These are phyloP conservation scores for Herpetospermum pedunculosum DNA, from an alignment of 306 rosid genomes.

Conservation along the genomic window DNA sequence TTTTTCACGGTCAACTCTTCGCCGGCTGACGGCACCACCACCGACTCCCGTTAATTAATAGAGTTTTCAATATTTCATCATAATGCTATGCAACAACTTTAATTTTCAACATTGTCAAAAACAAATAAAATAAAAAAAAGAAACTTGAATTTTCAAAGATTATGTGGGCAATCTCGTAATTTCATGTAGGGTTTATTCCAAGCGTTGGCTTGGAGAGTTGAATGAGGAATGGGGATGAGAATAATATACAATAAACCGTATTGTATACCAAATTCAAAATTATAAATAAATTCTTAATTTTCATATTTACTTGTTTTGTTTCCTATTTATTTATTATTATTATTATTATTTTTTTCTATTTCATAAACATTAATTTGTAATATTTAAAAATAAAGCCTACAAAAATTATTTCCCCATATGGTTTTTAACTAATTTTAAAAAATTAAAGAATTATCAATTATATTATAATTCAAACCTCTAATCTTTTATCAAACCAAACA, in stretches of 20 bases:
- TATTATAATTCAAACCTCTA: no score
- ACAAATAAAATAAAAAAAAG: no score
- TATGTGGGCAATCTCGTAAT: constrained; percentile 4
- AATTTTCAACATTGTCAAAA: no score
- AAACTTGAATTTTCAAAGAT: not conserved
- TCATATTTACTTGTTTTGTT: not conserved
- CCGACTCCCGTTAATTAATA: not conserved
- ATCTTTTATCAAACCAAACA: no score
- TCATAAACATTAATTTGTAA: no score
- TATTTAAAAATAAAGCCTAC: no score
- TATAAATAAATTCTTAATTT: not conserved
- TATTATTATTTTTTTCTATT: not conserved
- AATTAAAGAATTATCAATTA: no score
- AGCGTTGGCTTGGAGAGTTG: constrained; percentile 11
- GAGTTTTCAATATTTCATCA: not conserved
- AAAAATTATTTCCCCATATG: no score
- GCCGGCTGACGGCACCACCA: constrained; percentile 27
- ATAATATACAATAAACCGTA: not conserved
- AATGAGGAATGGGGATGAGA: constrained; percentile 4
- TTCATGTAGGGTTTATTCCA: constrained; percentile 17
- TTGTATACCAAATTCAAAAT: not conserved
- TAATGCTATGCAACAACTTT: not conserved
- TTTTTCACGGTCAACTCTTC: constrained; percentile 15
- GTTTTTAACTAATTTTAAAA: no score
- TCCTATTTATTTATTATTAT: not conserved